Base-by-base conservation (phyloP, 2,329 filamentous ascomycete species). In the Nakataea oryzae region DNA sequence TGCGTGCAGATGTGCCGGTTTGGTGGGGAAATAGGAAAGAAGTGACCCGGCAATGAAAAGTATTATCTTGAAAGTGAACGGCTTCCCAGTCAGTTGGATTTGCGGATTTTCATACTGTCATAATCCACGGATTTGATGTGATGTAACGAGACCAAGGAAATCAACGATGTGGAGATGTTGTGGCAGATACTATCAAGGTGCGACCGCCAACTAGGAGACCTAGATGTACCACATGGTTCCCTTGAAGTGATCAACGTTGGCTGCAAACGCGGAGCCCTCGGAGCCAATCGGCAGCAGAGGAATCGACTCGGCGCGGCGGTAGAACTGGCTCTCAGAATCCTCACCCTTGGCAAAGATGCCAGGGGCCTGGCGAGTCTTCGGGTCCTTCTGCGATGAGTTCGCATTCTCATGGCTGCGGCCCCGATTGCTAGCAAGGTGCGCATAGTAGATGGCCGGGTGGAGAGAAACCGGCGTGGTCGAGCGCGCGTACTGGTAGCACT, bases 401-500 rank as follows among this genome's bases (percentile, higher is more conserved):
- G 76, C 67, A 63, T 79, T 73, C 69, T 93, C 87, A 66, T 99
- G 95, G 3, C 86, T 79, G 61, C 86, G 86, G 26, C 90, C 91
- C 59, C 95, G 90, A 63, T 86, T 85, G 11, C 91, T 88, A 41
- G 93, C 92, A 65, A 99, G 76, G 74, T 99, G 95, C 0, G 96
- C 92, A 68, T 99, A 99, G 80, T 99, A 99, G 0, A 97, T 88
- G 0, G 95, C 92, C 0, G 95, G 95, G 66, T 87, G 90, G 0
- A 95, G 75, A 0, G 93, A 97, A 0, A 99, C 93, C 0, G 95
- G 91, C 0, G 93, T 97, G 0, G 93, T 97, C 0, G 93, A 95
- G 21, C 95, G 86, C 62, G 89, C 87, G 70, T 96, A 99, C 62
- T 96, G 91, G 74, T 96, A 99, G 57, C 89, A 96, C 65, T 97